Percentiles rank a stretch among this genome's conserved stretches.
Conservation (phyloP, 805 yeast species). For the Myxozyma lipomycoides region DNA sequence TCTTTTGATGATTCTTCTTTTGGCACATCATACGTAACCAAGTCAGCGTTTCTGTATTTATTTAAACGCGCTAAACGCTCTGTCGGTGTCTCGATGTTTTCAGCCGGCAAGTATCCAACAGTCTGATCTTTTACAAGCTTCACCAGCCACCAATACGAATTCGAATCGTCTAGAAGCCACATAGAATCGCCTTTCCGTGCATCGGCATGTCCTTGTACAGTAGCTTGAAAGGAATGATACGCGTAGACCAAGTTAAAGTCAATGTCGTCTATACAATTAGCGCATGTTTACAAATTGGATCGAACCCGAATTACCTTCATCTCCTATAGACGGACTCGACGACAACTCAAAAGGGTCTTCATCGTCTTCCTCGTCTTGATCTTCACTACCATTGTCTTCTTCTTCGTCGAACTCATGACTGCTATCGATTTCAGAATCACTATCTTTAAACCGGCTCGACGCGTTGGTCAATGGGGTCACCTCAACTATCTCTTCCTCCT, state of each 20-base stretch:
- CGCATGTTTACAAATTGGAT: background rate
- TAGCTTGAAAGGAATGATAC: slow-evolving; percentile 80
- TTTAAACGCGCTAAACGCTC: slow-evolving; percentile 89
- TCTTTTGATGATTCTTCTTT: background rate
- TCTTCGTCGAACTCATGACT: slow-evolving; percentile 33
- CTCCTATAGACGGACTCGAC: slow-evolving; percentile 57
- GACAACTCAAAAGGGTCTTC: slow-evolving; percentile 45
- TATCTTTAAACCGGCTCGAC: background rate
- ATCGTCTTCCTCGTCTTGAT: slow-evolving; percentile 29
- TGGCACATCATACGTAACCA: background rate
- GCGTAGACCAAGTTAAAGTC: slow-evolving; percentile 85
- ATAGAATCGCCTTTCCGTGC: slow-evolving; percentile 79
- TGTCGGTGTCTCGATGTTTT: slow-evolving; percentile 82
- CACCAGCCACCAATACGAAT: slow-evolving; percentile 96
- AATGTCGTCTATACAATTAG: slow-evolving; percentile 47
- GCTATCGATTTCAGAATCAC: background rate
- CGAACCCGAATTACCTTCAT: slow-evolving; percentile 36
- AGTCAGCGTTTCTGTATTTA: slow-evolving; percentile 84
- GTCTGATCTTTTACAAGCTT: slow-evolving; percentile 53
- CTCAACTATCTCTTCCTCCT: background rate
- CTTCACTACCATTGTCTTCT: slow-evolving; percentile 43
- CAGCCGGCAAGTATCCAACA: slow-evolving; percentile 96
- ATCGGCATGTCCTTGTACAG: slow-evolving; percentile 88
- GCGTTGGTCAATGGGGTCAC: background rate
- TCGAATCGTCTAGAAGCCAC: slow-evolving; percentile 75